These are phyloP conservation scores for Striga asiatica DNA, from an alignment of 257 asterid species.

Conservation along the genomic window DNA sequence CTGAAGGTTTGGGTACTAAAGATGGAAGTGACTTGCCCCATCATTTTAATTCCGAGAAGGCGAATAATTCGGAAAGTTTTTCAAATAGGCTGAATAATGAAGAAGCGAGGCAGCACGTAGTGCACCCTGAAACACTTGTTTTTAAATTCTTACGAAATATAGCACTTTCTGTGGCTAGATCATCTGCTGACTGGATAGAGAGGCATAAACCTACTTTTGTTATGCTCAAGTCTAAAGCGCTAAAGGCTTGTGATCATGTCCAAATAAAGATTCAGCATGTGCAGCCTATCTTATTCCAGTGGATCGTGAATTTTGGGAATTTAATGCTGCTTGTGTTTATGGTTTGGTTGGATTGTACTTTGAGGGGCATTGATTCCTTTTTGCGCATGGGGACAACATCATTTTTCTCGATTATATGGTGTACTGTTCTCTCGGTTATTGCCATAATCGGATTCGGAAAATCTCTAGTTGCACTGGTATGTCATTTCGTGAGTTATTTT, in stretches of 20 bases:
- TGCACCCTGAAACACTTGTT: constrained; percentile 39
- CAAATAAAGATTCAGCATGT: constrained; percentile 49
- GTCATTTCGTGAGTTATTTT: constrained; percentile 12
- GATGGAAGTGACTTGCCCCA: constrained; percentile 23
- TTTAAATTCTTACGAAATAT: constrained; percentile 44
- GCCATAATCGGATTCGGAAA: constrained; percentile 56
- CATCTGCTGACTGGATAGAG: constrained; percentile 62
- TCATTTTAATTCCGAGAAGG: constrained; percentile 14
- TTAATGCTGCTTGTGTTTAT: constrained; percentile 57
- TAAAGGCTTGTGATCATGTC: constrained; percentile 36
- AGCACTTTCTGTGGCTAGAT: constrained; percentile 37
- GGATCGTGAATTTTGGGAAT: constrained; percentile 58
- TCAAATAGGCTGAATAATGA: constrained; percentile 20
- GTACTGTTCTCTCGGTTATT: constrained; percentile 54
- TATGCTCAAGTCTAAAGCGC: constrained; percentile 23
- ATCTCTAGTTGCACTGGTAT: constrained; percentile 67
- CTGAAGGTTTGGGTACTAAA: constrained; percentile 24
- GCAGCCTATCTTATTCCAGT: constrained; percentile 50
- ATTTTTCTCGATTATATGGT: constrained; percentile 77
- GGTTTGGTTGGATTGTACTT: constrained; percentile 82
- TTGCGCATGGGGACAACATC: constrained; percentile 85
- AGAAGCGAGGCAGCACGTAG: constrained; percentile 25
- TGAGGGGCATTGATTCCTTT: constrained; percentile 86
- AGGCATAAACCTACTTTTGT: constrained; percentile 43
- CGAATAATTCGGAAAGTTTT: constrained; percentile 18